phyloP scores from a whole-genome alignment of 352 stramenopile species.

The Phytopythium aichiense region DNA sequence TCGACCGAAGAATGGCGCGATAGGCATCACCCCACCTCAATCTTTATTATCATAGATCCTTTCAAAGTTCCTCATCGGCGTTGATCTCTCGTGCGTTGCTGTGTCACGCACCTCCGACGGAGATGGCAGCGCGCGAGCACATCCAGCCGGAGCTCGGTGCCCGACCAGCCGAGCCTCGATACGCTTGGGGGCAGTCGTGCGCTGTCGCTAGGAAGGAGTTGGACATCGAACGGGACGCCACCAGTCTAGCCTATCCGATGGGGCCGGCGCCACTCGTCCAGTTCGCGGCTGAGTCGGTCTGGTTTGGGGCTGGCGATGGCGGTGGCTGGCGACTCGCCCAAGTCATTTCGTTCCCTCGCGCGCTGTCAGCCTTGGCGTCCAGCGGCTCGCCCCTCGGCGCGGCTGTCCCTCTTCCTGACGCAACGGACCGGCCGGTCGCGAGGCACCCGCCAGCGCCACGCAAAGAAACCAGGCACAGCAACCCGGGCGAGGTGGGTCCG shows the following conservation, averaged over 20 bases:
- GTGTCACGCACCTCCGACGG: no score
- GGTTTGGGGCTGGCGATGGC: background rate
- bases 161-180: background rate
- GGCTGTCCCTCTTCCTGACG: background rate
- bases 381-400: background rate
- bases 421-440: background rate
- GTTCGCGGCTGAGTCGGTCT: background rate
- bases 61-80: no score
- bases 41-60: no score
- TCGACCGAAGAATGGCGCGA: background rate
- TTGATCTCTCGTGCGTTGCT: no score
- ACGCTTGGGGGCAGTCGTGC: background rate
- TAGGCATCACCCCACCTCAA: no score
- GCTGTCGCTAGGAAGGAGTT: background rate
- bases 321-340: background rate
- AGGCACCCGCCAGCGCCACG: background rate
- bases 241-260: background rate
- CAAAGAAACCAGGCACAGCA: background rate
- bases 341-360: slow-evolving; percentile 1
- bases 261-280: background rate
- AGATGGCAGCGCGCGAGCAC: background rate
- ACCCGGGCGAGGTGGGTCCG: no score
- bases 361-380: background rate
- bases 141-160: background rate
- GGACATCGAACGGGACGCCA: background rate